A percentile compares a stretch with the other conserved stretches of the same genome.
Conservation (phyloP, 2,329 filamentous ascomycete genomes). For the Curvularia lunata region DNA sequence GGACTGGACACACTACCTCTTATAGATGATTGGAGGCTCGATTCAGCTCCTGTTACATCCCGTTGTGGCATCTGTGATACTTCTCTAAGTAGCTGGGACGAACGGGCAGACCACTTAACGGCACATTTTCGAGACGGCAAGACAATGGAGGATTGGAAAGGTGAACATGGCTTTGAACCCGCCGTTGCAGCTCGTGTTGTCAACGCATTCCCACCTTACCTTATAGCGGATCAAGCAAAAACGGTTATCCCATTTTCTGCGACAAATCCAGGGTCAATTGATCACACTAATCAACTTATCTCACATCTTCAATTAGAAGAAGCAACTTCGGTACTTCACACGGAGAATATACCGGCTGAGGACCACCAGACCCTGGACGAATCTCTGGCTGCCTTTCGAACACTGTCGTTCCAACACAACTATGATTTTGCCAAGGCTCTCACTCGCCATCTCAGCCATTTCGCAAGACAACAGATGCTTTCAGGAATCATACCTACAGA, state of each 20-base stretch:
- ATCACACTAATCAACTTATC: constrained; percentile 30
- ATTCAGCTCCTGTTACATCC: constrained; percentile 56
- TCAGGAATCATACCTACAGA: constrained; percentile 53
- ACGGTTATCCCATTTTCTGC: constrained; percentile 53
- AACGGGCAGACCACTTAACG: constrained; percentile 57
- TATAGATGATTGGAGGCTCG: constrained; percentile 68
- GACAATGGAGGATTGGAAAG: constrained; percentile 59
- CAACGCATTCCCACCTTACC: constrained; percentile 55
- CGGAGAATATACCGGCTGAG: background rate
- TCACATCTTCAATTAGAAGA: constrained; percentile 17
- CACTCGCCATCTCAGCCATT: constrained; percentile 51
- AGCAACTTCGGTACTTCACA: background rate
- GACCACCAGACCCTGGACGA: constrained; percentile 1
- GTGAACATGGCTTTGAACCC: constrained; percentile 57
- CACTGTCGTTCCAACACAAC: constrained; percentile 26
- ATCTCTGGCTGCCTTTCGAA: background rate
- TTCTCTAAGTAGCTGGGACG: constrained; percentile 54
- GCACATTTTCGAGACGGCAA: constrained; percentile 59
- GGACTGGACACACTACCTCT: constrained; percentile 62
- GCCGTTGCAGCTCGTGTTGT: constrained; percentile 52
- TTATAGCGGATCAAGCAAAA: constrained; percentile 52
- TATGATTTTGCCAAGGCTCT: constrained; percentile 52
- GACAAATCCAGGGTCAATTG: constrained; percentile 33
- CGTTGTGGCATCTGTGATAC: constrained; percentile 59
- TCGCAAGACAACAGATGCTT: constrained; percentile 48